phyloP scores from a whole-genome alignment of 208 protist genomes.

The Acanthamoeba polyphaga region DNA sequence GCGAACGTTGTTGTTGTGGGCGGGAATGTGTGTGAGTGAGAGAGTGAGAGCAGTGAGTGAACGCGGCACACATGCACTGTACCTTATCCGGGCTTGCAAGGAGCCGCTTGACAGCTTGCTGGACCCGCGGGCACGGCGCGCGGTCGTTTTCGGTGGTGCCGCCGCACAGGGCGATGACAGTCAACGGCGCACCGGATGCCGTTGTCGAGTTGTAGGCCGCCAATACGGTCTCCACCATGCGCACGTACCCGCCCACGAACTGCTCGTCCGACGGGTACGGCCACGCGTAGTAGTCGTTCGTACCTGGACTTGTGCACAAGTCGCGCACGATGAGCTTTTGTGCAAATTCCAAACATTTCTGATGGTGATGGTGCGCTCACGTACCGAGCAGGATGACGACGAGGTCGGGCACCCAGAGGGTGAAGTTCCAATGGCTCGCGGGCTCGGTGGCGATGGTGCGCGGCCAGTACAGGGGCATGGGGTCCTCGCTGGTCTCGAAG shows the following conservation, averaged over 20 bases:
- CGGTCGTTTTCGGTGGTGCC: constrained; percentile 48
- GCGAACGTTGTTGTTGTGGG: too few relatives aligned
- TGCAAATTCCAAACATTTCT: neutral
- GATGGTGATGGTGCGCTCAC: too few relatives aligned
- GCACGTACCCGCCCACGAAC: constrained; percentile 11
- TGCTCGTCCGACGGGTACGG: constrained; percentile 26
- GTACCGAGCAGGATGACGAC: constrained; percentile 29
- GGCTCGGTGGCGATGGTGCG: constrained; percentile 56
- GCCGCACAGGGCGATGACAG: constrained; percentile 51
- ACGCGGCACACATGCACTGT: neutral
- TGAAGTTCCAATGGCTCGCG: constrained; percentile 34
- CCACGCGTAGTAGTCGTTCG: constrained; percentile 71
- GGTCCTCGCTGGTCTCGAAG: constrained; percentile 13
- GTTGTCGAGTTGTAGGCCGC: constrained; percentile 9
- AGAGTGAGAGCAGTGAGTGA: neutral
- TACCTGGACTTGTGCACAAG: neutral
- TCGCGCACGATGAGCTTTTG: neutral
- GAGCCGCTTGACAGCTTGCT: constrained; percentile 17
- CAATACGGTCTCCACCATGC: neutral
- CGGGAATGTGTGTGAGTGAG: neutral
- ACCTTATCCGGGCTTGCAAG: neutral
- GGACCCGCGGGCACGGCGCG: constrained; percentile 30
- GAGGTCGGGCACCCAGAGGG: constrained; percentile 30
- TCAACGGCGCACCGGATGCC: neutral
- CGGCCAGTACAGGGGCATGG: constrained; percentile 74